phyloP scores from a whole-genome alignment of 2,329 filamentous ascomycete species.

The Onygenales sp. region DNA sequence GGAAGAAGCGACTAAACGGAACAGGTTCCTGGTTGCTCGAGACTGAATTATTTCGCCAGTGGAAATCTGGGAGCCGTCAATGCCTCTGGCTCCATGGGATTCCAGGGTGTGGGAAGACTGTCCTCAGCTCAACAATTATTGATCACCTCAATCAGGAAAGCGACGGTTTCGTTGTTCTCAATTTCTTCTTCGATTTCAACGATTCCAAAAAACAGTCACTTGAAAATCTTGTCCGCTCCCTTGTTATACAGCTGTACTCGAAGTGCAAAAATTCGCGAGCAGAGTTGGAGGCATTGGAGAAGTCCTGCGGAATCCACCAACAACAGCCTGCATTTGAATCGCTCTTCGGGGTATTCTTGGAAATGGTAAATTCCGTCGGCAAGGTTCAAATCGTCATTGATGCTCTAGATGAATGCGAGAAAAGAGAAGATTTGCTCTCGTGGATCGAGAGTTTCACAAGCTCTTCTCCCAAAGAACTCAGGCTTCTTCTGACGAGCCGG shows the following conservation, averaged over 20 bases:
- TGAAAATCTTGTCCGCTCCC: slow-evolving; percentile 7
- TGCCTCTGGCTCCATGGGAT: slow-evolving; percentile 9
- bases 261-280: slow-evolving; percentile 4
- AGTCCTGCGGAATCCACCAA: background rate
- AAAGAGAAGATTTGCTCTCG: slow-evolving; percentile 6
- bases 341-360: background rate
- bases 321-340: background rate
- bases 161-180: slow-evolving; percentile 2
- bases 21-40: slow-evolving; percentile 8
- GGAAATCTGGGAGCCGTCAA: slow-evolving; percentile 4
- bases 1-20: slow-evolving; percentile 3
- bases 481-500: slow-evolving; percentile 8
- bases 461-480: background rate
- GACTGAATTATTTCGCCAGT: slow-evolving; percentile 4
- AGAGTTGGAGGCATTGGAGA: slow-evolving; percentile 1
- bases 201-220: slow-evolving; percentile 8
- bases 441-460: slow-evolving; percentile 3
- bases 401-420: slow-evolving; percentile 13
- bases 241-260: slow-evolving; percentile 2
- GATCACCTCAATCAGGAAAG: slow-evolving; percentile 1
- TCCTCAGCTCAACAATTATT: slow-evolving; percentile 8
- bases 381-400: slow-evolving; percentile 10
- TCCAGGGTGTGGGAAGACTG: slow-evolving; percentile 9
- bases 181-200: slow-evolving; percentile 13
- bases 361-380: slow-evolving; percentile 4